phyloP scores from a whole-genome alignment of 2,329 filamentous ascomycete genomes.

The Pseudophaeomoniella oleicola region DNA sequence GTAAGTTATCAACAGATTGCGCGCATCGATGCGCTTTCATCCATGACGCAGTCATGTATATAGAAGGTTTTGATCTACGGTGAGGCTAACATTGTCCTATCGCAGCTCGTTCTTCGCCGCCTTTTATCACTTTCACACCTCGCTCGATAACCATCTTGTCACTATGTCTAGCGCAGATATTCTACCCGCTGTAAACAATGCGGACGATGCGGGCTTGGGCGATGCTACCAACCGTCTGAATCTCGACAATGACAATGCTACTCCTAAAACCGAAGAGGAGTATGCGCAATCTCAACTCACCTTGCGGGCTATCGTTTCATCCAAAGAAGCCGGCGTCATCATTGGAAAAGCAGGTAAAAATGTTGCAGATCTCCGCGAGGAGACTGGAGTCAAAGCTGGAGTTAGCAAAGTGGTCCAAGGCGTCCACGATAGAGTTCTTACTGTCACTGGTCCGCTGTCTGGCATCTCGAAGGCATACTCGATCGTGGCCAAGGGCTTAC shows the following conservation, averaged over 20 bases:
- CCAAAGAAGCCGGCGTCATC: constrained; percentile 97
- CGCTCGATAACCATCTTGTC: too few relatives aligned
- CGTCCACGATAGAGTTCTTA: constrained; percentile 91
- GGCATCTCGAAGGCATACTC: constrained; percentile 85
- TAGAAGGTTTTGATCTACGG: too few relatives aligned
- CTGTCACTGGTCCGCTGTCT: constrained; percentile 80
- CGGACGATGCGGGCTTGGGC: constrained; percentile 46
- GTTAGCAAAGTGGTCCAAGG: constrained; percentile 98
- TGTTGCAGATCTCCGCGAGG: constrained; percentile 88
- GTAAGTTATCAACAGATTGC: too few relatives aligned
- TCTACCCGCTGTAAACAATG: constrained; percentile 34
- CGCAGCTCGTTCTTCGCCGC: too few relatives aligned
- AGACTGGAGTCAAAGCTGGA: constrained; percentile 94
- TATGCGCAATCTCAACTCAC: constrained; percentile 88
- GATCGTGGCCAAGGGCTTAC: constrained; percentile 76
- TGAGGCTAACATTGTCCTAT: too few relatives aligned
- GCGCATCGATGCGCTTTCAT: too few relatives aligned
- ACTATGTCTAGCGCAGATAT: constrained; percentile 49
- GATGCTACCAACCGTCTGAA: constrained; percentile 53
- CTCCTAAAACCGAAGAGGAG: constrained; percentile 89
- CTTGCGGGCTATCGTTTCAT: constrained; percentile 91
- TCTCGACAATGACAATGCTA: constrained; percentile 52
- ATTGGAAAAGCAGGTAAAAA: constrained; percentile 99
- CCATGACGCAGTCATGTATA: too few relatives aligned
- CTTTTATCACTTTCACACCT: constrained; percentile 3